Conservation (phyloP, 2,329 filamentous ascomycete genomes). For the Pestalotiopsis fici region DNA sequence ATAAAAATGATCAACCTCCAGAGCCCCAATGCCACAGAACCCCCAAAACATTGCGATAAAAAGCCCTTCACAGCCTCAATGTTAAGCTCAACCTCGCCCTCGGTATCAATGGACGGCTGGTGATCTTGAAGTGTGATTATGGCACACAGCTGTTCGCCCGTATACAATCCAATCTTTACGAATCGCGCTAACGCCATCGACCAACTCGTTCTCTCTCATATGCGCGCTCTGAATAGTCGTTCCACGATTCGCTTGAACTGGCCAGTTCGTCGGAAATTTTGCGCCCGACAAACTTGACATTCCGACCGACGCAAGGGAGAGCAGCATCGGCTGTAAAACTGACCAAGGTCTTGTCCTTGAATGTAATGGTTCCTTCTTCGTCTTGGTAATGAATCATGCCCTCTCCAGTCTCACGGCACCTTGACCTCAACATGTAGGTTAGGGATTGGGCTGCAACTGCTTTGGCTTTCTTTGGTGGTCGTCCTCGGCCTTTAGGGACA, state of each 20-base stretch:
- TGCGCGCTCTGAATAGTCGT: not conserved
- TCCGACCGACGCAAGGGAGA: not conserved
- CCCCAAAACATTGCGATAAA: too few species aligned
- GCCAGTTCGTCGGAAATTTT: not conserved
- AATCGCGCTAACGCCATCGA: not conserved
- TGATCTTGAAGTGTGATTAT: too few species aligned
- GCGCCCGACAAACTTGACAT: not conserved
- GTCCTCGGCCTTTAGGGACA: not conserved
- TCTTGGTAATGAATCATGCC: not conserved
- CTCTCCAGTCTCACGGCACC: not conserved
- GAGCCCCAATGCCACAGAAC: too few species aligned
- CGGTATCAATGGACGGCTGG: too few species aligned
- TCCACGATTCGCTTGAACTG: not conserved
- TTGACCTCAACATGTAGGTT: not conserved
- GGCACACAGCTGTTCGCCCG: too few species aligned
- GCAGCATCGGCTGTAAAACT: not conserved
- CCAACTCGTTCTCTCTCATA: not conserved
- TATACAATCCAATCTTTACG: not conserved
- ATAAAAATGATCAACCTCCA: too few species aligned
- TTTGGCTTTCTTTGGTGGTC: not conserved
- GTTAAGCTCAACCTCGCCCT: too few species aligned
- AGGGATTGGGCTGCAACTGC: not conserved
- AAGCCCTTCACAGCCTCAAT: too few species aligned
- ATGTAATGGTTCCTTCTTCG: not conserved
- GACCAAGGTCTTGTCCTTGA: not conserved